Percentiles rank a stretch among this genome's conserved stretches.
These are phyloP conservation scores for Cyclocybe cylindracea DNA, from an alignment of 768 basidiomycete genomes.

Conservation along the genomic window DNA sequence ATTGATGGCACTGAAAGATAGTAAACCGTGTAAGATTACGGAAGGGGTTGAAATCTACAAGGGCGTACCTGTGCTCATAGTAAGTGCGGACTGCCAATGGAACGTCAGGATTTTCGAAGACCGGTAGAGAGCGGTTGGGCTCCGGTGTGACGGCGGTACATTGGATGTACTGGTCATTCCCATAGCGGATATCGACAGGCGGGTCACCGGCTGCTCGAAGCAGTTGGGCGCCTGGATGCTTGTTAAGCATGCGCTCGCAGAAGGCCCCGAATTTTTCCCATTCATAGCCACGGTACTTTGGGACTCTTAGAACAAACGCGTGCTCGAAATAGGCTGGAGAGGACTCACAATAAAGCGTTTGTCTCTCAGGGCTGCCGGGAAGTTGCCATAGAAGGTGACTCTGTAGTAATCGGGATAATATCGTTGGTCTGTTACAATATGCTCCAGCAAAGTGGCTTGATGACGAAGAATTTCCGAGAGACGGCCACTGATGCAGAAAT, in stretches of 20 bases:
- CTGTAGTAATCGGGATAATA: conserved; percentile 94
- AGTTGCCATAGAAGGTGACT: conserved; percentile 91
- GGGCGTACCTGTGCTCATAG: conserved; percentile 77
- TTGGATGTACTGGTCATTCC: conserved; percentile 84
- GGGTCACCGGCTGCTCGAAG: conserved; percentile 76
- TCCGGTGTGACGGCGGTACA: conserved; percentile 86
- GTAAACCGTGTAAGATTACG: not conserved
- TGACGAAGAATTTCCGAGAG: conserved; percentile 85
- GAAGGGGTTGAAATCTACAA: not conserved
- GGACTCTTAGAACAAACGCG: conserved; percentile 5
- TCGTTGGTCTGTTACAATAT: conserved; percentile 80
- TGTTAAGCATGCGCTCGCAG: conserved; percentile 90
- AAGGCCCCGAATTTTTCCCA: conserved; percentile 93
- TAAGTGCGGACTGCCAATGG: conserved; percentile 78
- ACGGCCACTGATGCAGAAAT: conserved; percentile 53
- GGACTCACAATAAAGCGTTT: conserved; percentile 86
- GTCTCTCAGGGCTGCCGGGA: conserved; percentile 80
- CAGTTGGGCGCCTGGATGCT: conserved; percentile 83
- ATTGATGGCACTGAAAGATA: conserved; percentile 66
- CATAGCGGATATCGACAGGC: conserved; percentile 76
- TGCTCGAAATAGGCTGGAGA: not conserved
- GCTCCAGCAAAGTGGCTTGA: conserved; percentile 85
- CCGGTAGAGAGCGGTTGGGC: conserved; percentile 71
- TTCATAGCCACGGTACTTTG: conserved; percentile 88
- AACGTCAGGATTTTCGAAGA: conserved; percentile 87